Base-by-base conservation (phyloP, 75 land plant species). In the Isoetes taiwanensis region DNA sequence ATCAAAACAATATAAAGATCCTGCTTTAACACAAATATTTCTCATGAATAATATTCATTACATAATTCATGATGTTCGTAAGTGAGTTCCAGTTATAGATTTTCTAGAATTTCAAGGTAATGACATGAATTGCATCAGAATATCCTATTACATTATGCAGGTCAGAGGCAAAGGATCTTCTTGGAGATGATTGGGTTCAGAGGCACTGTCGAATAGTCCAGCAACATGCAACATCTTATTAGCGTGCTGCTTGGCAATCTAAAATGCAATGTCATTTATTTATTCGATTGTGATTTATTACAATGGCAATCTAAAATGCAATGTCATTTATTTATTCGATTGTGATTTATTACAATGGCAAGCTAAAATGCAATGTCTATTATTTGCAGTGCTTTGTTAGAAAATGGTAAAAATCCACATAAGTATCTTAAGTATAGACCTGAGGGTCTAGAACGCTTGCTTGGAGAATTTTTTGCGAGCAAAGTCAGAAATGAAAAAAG, bases 181-280 rank as follows among this genome's bases (percentile, higher is more conserved):
- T 91, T 39, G 94, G 97, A 26, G 97, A 91, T 63, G 97, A 91
- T 37, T 91, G 97, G 97, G 83, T 91, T 17, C 97, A 86, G 65
- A 73, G 82, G 46, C 97, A 91, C 34, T 70, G 95, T 27, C 79
- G 97, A 42, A 64, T 87, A 46, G 97, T 91, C n/a, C 97, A 91
- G 59, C 94, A 91, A 65, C 79, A 91, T 76, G 97, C 95, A 56
- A 78, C 80, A 56, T 76, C 76, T 8, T 91, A 91, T 54, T 82
- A 76, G 48, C 86, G 93, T 63, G 62, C 41, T 67, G 84, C 83
- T 24, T 86, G 93, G 93, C n/a, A n/a, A n/a, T n/a, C n/a, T n/a
- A n/a, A n/a, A n/a, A n/a, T n/a, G n/a, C n/a, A n/a, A n/a, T n/a
- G n/a, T n/a, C n/a, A n/a, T n/a, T n/a, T n/a, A n/a, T n/a, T n/a